A percentile compares a stretch with the other conserved stretches of the same genome.
These are phyloP conservation scores for Leccinum arenicola DNA, from an alignment of 768 basidiomycete genomes.

Conservation along the genomic window DNA sequence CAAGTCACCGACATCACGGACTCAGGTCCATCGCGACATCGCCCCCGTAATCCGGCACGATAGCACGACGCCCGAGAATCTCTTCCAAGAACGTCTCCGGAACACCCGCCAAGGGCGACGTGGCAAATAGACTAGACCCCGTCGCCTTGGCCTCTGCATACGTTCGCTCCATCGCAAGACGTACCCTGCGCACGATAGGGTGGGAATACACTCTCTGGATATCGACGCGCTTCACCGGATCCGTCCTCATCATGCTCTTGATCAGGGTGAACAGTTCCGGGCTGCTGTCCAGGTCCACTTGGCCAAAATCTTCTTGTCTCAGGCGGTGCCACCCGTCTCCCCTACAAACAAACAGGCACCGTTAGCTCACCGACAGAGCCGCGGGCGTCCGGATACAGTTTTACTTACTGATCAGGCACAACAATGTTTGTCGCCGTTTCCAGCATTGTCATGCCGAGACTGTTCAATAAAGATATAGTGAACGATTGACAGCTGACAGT, in stretches of 20 bases:
- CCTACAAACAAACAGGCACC: conserved; percentile 43
- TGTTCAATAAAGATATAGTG: conserved; percentile 33
- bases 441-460: conserved; percentile 93
- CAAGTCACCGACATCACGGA: conserved; percentile 23
- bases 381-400: neutral
- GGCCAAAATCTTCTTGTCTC: conserved; percentile 86
- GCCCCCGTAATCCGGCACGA: conserved; percentile 12
- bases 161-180: conserved; percentile 58
- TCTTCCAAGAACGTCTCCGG: conserved; percentile 61
- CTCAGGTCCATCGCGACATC: conserved; percentile 41
- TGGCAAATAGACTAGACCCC: conserved; percentile 44
- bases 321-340: conserved; percentile 94
- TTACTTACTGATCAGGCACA: conserved; percentile 90
- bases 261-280: conserved; percentile 67
- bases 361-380: conserved; percentile 14
- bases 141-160: conserved; percentile 37
- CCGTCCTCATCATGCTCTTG: conserved; percentile 72
- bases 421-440: conserved; percentile 96
- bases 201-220: conserved; percentile 58
- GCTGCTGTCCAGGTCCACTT: conserved; percentile 69
- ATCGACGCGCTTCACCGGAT: conserved; percentile 57
- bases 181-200: conserved; percentile 60
- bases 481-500: neutral
- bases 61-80: conserved; percentile 42
- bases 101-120: conserved; percentile 64